These are phyloP conservation scores for Fraxinus excelsior DNA, from an alignment of 257 asterid genomes.

Conservation along the genomic window DNA sequence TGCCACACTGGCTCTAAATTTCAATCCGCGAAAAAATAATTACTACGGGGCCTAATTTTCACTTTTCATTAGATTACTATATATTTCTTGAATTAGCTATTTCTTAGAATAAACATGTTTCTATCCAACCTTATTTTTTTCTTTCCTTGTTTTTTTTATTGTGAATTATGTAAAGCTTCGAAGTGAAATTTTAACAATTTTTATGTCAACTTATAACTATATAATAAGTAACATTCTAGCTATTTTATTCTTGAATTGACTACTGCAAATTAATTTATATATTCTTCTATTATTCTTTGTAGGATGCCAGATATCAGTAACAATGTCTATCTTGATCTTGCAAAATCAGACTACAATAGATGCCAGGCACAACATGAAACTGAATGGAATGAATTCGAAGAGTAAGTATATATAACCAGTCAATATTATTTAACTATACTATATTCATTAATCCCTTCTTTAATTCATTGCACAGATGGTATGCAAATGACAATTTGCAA, in stretches of 20 bases:
- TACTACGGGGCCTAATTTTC: too few relatives aligned
- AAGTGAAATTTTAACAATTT: too few relatives aligned
- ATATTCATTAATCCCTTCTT: not conserved
- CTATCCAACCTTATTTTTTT: too few relatives aligned
- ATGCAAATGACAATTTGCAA: constrained; percentile 23
- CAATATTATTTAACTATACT: not conserved
- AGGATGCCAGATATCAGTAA: constrained; percentile 54
- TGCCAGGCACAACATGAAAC: constrained; percentile 56
- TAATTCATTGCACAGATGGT: constrained; percentile 36
- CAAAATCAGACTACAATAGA: constrained; percentile 44
- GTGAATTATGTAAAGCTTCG: too few relatives aligned
- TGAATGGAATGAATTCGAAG: constrained; percentile 46
- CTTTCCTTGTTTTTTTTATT: too few relatives aligned
- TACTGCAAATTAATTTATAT: not conserved
- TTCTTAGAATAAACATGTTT: too few relatives aligned
- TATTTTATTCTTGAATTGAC: too few relatives aligned
- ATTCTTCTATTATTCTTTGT: not conserved
- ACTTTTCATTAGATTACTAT: too few relatives aligned
- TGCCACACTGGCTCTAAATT: too few relatives aligned
- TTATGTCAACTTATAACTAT: too few relatives aligned
- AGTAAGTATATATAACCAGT: constrained; percentile 10
- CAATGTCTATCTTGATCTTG: constrained; percentile 40
- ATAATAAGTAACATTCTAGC: not conserved
- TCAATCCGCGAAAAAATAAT: too few relatives aligned
- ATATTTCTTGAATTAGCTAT: too few relatives aligned